Base-by-base conservation (phyloP, 2,329 filamentous ascomycete genomes). In the Colletotrichum lindemuthianum region DNA sequence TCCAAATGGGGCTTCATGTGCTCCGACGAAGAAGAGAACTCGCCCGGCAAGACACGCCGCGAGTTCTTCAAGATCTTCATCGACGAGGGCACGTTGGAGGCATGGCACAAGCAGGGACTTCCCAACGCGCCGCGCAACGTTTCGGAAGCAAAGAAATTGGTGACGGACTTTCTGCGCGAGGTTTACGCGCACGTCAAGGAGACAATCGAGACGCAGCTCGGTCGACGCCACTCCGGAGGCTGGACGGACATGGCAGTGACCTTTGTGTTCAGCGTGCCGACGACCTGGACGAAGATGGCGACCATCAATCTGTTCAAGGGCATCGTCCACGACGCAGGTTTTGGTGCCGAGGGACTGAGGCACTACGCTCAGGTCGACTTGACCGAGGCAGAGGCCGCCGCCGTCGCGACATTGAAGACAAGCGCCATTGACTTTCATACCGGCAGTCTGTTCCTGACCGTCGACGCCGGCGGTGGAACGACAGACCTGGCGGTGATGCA, bases 61-160 rank as follows among this genome's bases (percentile, higher is more conserved):
- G 82, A 86, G 59, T 84, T 84, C 77, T 86, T 87, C 77, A 86
- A 87, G 69, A 84, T 84, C 65, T 85, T 81, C 67, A 77, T 86
- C 12, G 84, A 86, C 57, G 74, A 77, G 5, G 76, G 77, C 8
- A 82, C 78, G 8, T 72, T 86, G 2, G 72, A 70, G 0, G 73
- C 75, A 15, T 80, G 79, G 44, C 81, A 82, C 63, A 71, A 73
- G 4, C 75, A 81, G 36, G 81, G 81, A 10, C 76, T 83, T 0
- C 69, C 76, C n/a, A 77, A 78, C 34, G 78, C 78, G 0, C 82
- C 83, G 0, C 69, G 70, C 5, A 77, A 75, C 10, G 73, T 80
- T 2, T 60, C 69, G 2, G 78, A 84, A 8, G 82, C 83, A 1
- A 76, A 83, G 56, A 78, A 72, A 34, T 81, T 85, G 64, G 79